Evolutionary conservation across 495 filamentous ascomycete genomes (phyloP).

Genomic region (Penicillium odoratum): DNA sequence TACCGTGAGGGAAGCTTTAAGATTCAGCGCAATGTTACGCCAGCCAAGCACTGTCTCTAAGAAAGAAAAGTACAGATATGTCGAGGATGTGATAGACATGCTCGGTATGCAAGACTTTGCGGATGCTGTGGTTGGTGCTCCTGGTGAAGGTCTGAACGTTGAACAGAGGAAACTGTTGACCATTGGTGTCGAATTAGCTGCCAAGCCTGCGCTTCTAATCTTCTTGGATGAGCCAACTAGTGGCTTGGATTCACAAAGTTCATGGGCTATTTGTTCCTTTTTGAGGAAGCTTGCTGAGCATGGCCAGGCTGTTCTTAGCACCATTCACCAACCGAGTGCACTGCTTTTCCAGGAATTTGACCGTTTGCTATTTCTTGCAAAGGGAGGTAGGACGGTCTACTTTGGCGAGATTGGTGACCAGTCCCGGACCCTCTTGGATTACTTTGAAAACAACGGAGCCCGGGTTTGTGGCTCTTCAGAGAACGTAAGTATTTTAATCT

Average conservation of each 20-base stretch:
- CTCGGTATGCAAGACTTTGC: conserved; percentile 51
- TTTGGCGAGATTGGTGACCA: conserved; percentile 86
- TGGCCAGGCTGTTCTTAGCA: conserved; percentile 87
- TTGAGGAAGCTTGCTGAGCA: conserved; percentile 79
- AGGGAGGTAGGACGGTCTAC: conserved; percentile 70
- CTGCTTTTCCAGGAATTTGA: conserved; percentile 94
- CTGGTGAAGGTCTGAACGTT: conserved; percentile 72
- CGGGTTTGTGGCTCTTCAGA: conserved; percentile 58
- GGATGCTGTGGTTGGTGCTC: conserved; percentile 45
- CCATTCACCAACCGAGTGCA: conserved; percentile 92
- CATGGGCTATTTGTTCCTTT: conserved; percentile 78
- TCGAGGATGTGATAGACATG: conserved; percentile 54
- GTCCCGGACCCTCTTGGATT: conserved; percentile 64
- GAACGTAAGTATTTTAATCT: conserved; percentile 79
- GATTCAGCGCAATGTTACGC: conserved; percentile 81
- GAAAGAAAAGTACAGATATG: conserved; percentile 50
- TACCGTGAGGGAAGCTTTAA: conserved; percentile 79
- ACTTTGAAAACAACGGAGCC: conserved; percentile 74
- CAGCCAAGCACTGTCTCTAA: conserved; percentile 60
- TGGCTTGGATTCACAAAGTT: conserved; percentile 66
- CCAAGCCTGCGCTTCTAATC: conserved; percentile 83
- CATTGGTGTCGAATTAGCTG: conserved; percentile 89
- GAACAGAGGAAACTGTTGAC: conserved; percentile 89
- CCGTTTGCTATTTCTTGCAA: conserved; percentile 74
- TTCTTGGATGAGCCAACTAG: conserved; percentile 96